Base-by-base conservation (phyloP, 257 asterid species). In the Solanum okadae region DNA sequence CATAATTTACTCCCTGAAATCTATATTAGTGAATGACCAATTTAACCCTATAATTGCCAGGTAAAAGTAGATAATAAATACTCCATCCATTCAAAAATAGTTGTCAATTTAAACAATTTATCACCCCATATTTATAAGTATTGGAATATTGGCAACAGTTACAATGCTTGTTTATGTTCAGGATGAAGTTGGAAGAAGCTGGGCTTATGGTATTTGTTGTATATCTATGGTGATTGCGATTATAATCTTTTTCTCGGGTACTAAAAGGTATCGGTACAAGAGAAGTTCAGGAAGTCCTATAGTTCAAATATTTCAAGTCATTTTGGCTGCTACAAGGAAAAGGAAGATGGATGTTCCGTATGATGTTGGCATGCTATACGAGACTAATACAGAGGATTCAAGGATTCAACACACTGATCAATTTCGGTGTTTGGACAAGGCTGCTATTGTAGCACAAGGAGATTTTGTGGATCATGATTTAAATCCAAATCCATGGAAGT, bases 401-500 rank as follows among this genome's bases (percentile, higher is more conserved):
- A n/a, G n/a, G n/a, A n/a, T n/a, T n/a, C n/a, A n/a, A n/a, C n/a
- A n/a, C n/a, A n/a, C n/a, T n/a, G n/a, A n/a, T n/a, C n/a, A n/a
- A n/a, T n/a, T n/a, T n/a, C n/a, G n/a, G n/a, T n/a, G n/a, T n/a
- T n/a, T n/a, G n/a, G n/a, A n/a, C n/a, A n/a, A n/a, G n/a, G n/a
- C n/a, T n/a, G n/a, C 65, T 2, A 87, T 96, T 12, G 94, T 95
- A 10, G 95, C 86, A 65, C 92, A 94, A 89, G 98, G 92, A 84
- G 98, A 95, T 78, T 87, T 93, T 37, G 90, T 83, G 68, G 77
- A 27, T 15, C 81, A 84, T 44, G 81, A 78, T 14, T 75, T 91
- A 4, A 83, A 87, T 63, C 94, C 96, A 22, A 96, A 96, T 92
- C 98, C 98, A 1, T 96, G 99, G 99, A 95, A 92, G 87, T 90